A percentile compares a stretch with the other conserved stretches of the same genome.
phyloP scores from a whole-genome alignment of 73 alveolate species.

The Blepharisma japonicum region DNA sequence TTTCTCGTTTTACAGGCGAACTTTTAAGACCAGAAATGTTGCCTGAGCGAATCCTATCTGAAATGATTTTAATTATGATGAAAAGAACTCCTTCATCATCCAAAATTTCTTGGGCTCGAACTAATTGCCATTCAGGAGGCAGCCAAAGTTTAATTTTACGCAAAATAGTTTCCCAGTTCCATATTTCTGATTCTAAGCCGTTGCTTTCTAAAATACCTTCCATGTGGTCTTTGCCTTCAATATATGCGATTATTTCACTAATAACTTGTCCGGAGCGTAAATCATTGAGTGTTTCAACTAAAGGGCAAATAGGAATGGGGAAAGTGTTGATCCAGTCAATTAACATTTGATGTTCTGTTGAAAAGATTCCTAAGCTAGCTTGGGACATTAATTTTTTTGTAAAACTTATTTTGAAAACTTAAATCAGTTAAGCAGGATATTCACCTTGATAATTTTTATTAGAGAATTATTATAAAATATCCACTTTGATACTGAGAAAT shows the following conservation, averaged over 20 bases:
- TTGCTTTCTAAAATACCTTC: constrained; percentile 1
- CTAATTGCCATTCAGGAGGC: not conserved
- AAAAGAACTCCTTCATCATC: not conserved
- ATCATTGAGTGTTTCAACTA: not conserved
- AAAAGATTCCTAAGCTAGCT: too few species aligned
- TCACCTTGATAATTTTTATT: too few species aligned
- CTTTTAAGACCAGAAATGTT: not conserved
- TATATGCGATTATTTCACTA: not conserved
- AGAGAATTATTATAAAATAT: too few species aligned
- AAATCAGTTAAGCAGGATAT: too few species aligned
- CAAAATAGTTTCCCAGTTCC: constrained; percentile 26
- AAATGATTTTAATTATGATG: not conserved
- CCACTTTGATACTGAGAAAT: too few species aligned
- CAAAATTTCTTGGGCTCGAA: constrained; percentile 8
- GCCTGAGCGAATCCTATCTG: not conserved
- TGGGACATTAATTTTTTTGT: too few species aligned
- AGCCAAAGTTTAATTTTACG: not conserved
- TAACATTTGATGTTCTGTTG: not conserved
- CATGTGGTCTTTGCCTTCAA: not conserved
- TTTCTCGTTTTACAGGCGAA: not conserved
- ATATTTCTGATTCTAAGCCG: not conserved
- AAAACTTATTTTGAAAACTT: too few species aligned
- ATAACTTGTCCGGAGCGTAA: constrained; percentile 12
- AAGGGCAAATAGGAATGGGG: not conserved
- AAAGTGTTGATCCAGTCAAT: not conserved